phyloP scores from a whole-genome alignment of 2,329 filamentous ascomycete species.

The Ciborinia camelliae region DNA sequence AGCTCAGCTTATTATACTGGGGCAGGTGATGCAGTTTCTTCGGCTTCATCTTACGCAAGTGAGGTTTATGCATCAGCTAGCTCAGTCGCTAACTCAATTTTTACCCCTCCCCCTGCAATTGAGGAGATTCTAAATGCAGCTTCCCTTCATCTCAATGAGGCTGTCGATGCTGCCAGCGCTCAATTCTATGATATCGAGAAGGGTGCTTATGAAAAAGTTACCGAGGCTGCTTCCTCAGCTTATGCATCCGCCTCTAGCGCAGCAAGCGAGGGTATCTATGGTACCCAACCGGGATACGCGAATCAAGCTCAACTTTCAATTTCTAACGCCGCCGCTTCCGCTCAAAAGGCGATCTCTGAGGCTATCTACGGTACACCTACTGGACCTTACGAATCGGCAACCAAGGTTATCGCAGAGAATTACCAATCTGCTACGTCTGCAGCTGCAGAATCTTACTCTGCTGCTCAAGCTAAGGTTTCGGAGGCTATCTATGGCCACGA shows the following conservation, averaged over 20 bases:
- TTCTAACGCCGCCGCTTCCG: constrained; percentile 51
- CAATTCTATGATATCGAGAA: constrained; percentile 57
- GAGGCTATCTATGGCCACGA: constrained; percentile 32
- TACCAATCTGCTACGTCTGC: constrained; percentile 26
- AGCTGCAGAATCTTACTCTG: constrained; percentile 21
- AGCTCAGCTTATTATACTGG: constrained; percentile 70
- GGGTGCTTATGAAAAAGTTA: constrained; percentile 51
- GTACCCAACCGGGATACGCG: constrained; percentile 49
- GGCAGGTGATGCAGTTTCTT: constrained; percentile 42
- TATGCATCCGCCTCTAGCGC: constrained; percentile 49
- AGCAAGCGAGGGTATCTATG: constrained; percentile 54
- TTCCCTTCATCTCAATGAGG: constrained; percentile 53
- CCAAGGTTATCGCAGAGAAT: constrained; percentile 25
- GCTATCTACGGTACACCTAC: constrained; percentile 57
- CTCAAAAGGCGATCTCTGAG: constrained; percentile 52
- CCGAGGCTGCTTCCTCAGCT: constrained; percentile 50
- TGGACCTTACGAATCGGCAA: constrained; percentile 25
- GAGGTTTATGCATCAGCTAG: constrained; percentile 45
- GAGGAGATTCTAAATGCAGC: constrained; percentile 57
- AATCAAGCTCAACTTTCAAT: constrained; percentile 53
- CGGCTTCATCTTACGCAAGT: constrained; percentile 51
- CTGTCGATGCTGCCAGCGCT: constrained; percentile 55
- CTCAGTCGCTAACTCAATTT: constrained; percentile 46
- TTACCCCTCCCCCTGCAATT: constrained; percentile 55
- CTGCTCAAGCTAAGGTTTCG: constrained; percentile 23